Evolutionary conservation across 805 yeast species (phyloP), one percentile per base, ranked within the genome.

Genomic region (Cyberlindnera sargentensis): DNA sequence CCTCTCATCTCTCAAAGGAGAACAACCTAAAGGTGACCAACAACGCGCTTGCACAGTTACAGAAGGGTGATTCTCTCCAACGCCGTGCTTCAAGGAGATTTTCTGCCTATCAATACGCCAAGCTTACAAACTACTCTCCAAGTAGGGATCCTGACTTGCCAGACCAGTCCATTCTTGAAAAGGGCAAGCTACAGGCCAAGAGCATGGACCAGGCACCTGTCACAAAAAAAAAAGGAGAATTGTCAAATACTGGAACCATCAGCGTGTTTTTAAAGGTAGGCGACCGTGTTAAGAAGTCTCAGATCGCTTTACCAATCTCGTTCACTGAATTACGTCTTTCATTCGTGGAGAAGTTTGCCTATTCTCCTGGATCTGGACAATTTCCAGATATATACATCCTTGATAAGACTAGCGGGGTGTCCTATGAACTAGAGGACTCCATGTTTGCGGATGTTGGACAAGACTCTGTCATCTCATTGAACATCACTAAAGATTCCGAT

Each of bases 41-140:
- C 23, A 88, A 83, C 52, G 88, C 96, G 0, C 68, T 90, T 28
- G 70, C 80, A 0, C 86, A 85, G 52, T 68, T 91, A 8, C 96
- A 91, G 56, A 80, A 82, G 37, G 87, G 90, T 3, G 86, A 85
- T 39, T 83, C 86, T 3, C 67, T 93, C 30, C 95, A 84, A 67
- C 75, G 99, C 52, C 75, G 96, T 48, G 99, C 98, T 0, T 90
- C 97, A 0, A 83, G 91, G 53, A 70, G 99, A 43, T 91, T 84
- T 58, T 88, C 96, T 5, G 96, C 97, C 0, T 91, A 90, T 48
- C 98, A 91, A 57, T 82, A 82, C 63, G 87, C 95, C 1, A 85
- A 84, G 55, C 70, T 85, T 8, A 69, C 86, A 0, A 78, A 73
- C 47, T 66, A 65, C 46, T 58, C 73, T 8, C 62, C 62, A 1